phyloP scores from a whole-genome alignment of 768 basidiomycete genomes.

The Lentinula lateritia region DNA sequence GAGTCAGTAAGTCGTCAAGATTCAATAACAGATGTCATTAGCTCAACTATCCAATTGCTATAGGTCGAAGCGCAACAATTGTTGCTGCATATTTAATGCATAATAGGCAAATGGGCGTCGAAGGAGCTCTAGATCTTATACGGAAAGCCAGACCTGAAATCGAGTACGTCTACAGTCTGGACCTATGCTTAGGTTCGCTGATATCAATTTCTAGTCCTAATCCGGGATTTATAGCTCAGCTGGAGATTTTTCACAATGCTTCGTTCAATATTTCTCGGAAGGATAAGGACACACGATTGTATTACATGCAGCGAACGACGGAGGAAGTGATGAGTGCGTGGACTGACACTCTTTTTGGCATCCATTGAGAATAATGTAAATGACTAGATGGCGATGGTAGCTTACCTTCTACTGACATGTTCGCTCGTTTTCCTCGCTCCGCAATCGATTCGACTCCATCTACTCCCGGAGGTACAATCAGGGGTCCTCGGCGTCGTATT shows the following conservation, averaged over 20 bases:
- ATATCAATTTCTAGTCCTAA: slow-evolving; percentile 59
- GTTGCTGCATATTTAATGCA: slow-evolving; percentile 90
- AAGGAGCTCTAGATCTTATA: slow-evolving; percentile 66
- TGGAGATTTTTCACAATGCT: slow-evolving; percentile 73
- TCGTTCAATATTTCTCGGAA: slow-evolving; percentile 60
- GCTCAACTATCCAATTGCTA: background rate
- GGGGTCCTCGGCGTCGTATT: slow-evolving; percentile 55
- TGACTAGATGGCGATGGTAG: slow-evolving; percentile 69
- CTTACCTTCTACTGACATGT: slow-evolving; percentile 60
- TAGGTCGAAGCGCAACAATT: slow-evolving; percentile 81
- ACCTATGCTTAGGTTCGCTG: background rate
- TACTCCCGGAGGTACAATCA: slow-evolving; percentile 47
- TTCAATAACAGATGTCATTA: background rate
- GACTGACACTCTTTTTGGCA: slow-evolving; percentile 2
- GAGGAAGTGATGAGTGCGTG: slow-evolving; percentile 75
- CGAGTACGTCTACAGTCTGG: slow-evolving; percentile 40
- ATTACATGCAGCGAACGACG: slow-evolving; percentile 73
- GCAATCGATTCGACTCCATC: slow-evolving; percentile 56
- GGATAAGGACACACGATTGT: slow-evolving; percentile 72
- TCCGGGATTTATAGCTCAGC: slow-evolving; percentile 72
- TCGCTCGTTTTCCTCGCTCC: slow-evolving; percentile 66
- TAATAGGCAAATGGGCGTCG: slow-evolving; percentile 41
- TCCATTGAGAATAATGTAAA: background rate
- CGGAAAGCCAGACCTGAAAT: slow-evolving; percentile 58
- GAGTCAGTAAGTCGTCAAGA: slow-evolving; percentile 58